Base-by-base conservation (phyloP, 257 asterid species). In the Solanum piurae region DNA sequence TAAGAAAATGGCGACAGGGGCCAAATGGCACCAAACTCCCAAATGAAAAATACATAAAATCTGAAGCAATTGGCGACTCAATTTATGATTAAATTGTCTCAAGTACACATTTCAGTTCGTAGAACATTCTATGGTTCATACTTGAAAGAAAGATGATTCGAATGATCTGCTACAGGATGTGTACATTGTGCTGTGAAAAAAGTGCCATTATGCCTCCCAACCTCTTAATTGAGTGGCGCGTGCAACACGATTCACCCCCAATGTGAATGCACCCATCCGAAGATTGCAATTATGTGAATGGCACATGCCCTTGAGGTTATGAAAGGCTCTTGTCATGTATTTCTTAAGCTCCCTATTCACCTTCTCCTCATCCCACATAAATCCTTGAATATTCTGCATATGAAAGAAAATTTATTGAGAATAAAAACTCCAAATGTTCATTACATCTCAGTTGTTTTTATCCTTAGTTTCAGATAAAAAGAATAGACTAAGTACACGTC, bases 241-340 rank as follows among this genome's bases (percentile, higher is more conserved):
- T 1, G 99, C 99, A 74, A 96, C 99, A 11, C 98, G 96, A 91
- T 91, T 93, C 83, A 96, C 37, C 98, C 98, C 99, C 86, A 96
- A 88, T 0, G 97, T 93, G 77, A 95, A 95, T 12, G 98, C 98
- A 13, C 99, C 99, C 98, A 96, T 96, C 36, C 98, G 96, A 80
- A 94, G 96, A 90, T 93, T 94, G 94, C 98, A 96, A 42, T 90
- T 84, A 86, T 96, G 95, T 5, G 94, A 85, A 85, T 92, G 90
- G 72, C 98, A 96, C 94, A 94, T 75, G 86, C 85, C 85, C 93
- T 93, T 96, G 87, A 96, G 93, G 87, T 93, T 91, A 31, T 89
- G 92, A 88, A 95, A 96, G 69, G 98, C 75, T 68, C 94, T 93
- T 14, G 95, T 93, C 99, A 96, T 95, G 94, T 96, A 96, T 86